Evolutionary conservation across 2,329 filamentous ascomycete genomes (phyloP).

Genomic region (Apiospora rasikravindrae): DNA sequence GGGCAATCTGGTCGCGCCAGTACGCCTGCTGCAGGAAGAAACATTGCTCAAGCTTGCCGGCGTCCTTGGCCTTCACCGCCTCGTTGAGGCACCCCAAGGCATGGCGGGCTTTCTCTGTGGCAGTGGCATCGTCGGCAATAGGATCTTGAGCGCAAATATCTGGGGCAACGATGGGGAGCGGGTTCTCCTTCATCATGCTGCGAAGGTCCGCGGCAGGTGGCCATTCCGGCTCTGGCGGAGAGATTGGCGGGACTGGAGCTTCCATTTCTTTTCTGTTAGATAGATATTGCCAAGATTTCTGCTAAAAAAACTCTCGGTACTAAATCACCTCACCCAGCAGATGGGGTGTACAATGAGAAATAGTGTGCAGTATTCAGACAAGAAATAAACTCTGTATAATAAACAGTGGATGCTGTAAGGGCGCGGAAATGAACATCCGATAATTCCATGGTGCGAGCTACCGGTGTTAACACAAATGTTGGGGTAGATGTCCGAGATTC

Average conservation of each 20-base stretch:
- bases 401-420: too few relatives aligned
- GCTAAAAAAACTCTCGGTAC: too few relatives aligned
- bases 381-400: too few relatives aligned
- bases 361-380: too few relatives aligned
- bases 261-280: neutral
- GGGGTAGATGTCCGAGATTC: too few relatives aligned
- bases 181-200: slow-evolving; percentile 33
- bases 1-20: slow-evolving; percentile 43
- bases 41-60: slow-evolving; percentile 30
- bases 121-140: slow-evolving; percentile 18
- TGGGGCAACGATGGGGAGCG: slow-evolving; percentile 31
- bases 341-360: too few relatives aligned
- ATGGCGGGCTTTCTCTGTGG: slow-evolving; percentile 23
- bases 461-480: too few relatives aligned
- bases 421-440: too few relatives aligned
- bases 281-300: neutral
- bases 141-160: slow-evolving; percentile 24
- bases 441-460: too few relatives aligned
- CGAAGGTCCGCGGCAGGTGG: slow-evolving; percentile 28
- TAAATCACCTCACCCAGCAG: too few relatives aligned
- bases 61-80: slow-evolving; percentile 30
- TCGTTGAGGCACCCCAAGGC: slow-evolving; percentile 28
- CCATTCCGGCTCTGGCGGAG: slow-evolving; percentile 17
- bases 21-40: slow-evolving; percentile 41
- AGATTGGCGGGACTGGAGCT: neutral